Evolutionary conservation across 1,139 yeast genomes (phyloP), one percentile per base, ranked within the genome.

Genomic region (Scheffersomyces segobiensis): DNA sequence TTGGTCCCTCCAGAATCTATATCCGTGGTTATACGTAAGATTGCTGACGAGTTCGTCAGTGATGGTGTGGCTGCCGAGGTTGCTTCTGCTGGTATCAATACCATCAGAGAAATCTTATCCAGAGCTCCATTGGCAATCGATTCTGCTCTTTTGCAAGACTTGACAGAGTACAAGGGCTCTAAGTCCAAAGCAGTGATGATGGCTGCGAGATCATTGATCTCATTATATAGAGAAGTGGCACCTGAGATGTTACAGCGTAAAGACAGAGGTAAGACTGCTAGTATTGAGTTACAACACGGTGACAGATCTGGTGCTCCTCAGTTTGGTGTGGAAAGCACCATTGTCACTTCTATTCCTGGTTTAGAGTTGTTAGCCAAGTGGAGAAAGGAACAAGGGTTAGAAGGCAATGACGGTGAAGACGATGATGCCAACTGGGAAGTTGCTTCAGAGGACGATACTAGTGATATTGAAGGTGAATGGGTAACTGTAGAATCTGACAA

Each of bases 11-110:
- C 99, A 1, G 99, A 96, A 71, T 86, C 87, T 17, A 85, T 95
- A 59, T 79, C 84, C 54, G 87, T 89, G 54, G 86, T 95, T 64
- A 88, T 95, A 10, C 85, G 97, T 60, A 95, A 93, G 71, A 88
- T 95, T 66, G 98, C 99, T 2, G 97, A 95, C 75, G 99, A 96
- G 75, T 95, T 95, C 69, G 98, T 95, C 53, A 91, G 97, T 66
- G 98, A 95, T 71, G 99, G 99, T 80, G 99, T 95, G 49, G 93
- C 98, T 12, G 88, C 97, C 24, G 98, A 95, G 75, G 99, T 93
- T 57, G 98, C 98, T 14, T 93, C 98, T 55, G 98, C 98, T 3
- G 99, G 99, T 68, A 81, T 95, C 63, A 95, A 95, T 73, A 91
- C 98, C 5, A 93, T 95, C 61, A 82, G 98, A 65, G 99, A 95